A percentile compares a stretch with the other conserved stretches of the same genome.
These are phyloP conservation scores for Hydrangea macrophylla DNA, from an alignment of 148 eudicot species.

Conservation along the genomic window DNA sequence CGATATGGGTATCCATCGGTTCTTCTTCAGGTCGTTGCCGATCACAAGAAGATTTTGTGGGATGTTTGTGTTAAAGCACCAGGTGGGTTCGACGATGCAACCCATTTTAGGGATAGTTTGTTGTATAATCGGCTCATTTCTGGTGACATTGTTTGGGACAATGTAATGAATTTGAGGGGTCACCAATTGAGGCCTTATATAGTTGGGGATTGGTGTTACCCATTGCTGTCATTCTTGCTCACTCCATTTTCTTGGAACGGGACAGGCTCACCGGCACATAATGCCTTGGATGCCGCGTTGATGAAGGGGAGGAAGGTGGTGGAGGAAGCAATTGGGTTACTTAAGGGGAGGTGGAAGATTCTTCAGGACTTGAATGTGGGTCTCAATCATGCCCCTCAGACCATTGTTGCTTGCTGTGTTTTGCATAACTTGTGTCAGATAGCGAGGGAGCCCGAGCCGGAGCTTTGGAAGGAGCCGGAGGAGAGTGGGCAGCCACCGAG, in stretches of 20 bases:
- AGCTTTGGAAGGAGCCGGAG: conserved; percentile 73
- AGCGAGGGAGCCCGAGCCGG: conserved; percentile 93
- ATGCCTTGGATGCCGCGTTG: conserved; percentile 65
- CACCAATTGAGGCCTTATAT: conserved; percentile 81
- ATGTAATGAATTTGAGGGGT: conserved; percentile 71
- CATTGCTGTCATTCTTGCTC: conserved; percentile 74
- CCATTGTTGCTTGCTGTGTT: conserved; percentile 95
- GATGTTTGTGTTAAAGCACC: conserved; percentile 96
- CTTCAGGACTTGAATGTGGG: conserved; percentile 84
- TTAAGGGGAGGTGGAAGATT: conserved; percentile 95
- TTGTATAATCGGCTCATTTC: conserved; percentile 74
- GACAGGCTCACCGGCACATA: conserved; percentile 61
- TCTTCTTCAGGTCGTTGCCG: conserved; percentile 85
- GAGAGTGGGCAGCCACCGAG: conserved; percentile 67
- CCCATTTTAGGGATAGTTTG: conserved; percentile 83
- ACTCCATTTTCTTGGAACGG: conserved; percentile 65
- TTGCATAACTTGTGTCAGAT: conserved; percentile 96
- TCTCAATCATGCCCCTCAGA: conserved; percentile 91
- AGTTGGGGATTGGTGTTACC: conserved; percentile 83
- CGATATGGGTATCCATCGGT: conserved; percentile 53
- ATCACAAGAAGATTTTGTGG: conserved; percentile 93
- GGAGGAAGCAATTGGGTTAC: conserved; percentile 77
- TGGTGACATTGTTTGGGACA: conserved; percentile 86
- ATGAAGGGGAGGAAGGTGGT: conserved; percentile 76
- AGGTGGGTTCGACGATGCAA: conserved; percentile 72